These are phyloP conservation scores for Penicillium sp. DNA, from an alignment of 2,329 filamentous ascomycete species.

Conservation along the genomic window DNA sequence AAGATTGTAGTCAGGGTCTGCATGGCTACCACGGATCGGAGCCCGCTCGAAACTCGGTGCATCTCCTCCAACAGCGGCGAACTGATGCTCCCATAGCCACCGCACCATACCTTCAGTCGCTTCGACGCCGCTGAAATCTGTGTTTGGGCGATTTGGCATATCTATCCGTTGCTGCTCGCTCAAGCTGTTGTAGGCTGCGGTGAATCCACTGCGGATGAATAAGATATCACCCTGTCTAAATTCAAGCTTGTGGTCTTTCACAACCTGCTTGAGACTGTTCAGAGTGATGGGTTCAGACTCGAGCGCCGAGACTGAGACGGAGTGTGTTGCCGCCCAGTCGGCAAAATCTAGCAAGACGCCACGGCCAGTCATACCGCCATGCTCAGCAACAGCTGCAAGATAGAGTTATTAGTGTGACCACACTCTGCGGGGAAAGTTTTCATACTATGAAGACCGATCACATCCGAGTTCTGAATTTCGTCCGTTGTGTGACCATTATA, in stretches of 20 bases:
- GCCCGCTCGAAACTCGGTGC: conserved; percentile 34
- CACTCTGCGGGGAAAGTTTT: not conserved
- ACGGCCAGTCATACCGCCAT: conserved; percentile 25
- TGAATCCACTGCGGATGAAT: conserved; percentile 24
- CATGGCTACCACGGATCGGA: conserved; percentile 27
- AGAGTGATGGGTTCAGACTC: conserved; percentile 19
- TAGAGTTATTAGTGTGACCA: not conserved
- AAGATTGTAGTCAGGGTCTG: conserved; percentile 25
- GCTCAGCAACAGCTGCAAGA: conserved; percentile 17
- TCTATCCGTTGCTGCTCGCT: conserved; percentile 14
- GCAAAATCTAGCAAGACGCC: conserved; percentile 23
- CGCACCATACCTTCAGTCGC: conserved; percentile 33
- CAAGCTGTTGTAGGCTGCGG: conserved; percentile 19
- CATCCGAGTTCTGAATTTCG: conserved; percentile 21
- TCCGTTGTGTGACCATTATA: conserved; percentile 25
- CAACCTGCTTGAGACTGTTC: conserved; percentile 13
- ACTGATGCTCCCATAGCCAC: conserved; percentile 39
- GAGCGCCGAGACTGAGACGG: conserved; percentile 18
- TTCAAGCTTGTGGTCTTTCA: conserved; percentile 15
- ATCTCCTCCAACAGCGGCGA: conserved; percentile 36
- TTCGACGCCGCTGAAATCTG: conserved; percentile 34
- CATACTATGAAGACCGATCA: conserved; percentile 23
- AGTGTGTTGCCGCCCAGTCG: conserved; percentile 21
- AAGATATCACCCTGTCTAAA: conserved; percentile 23
- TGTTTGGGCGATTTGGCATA: conserved; percentile 17